phyloP scores from a whole-genome alignment of 306 rosid species.

The cucumber (Cucumis sativus) region Cucumber_9930_V3 NC_026659.2:4207001-4207500 shows the following conservation, averaged over 20 bases:
- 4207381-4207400: constrained; percentile 5
- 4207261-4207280: background rate
- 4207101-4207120: background rate
- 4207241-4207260: background rate
- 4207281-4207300: background rate
- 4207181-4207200: too few relatives aligned
- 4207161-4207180: too few relatives aligned
- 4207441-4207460: background rate
- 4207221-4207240: background rate
- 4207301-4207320: background rate
- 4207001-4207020: too few relatives aligned
- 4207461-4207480: background rate
- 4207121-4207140: background rate
- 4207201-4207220: too few relatives aligned
- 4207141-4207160: too few relatives aligned
- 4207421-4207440: background rate
- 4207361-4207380: constrained; percentile 8
- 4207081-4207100: background rate
- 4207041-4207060: background rate
- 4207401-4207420: background rate
- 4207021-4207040: background rate
- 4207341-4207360: constrained; percentile 1
- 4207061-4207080: background rate
- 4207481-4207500: background rate
- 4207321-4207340: background rate